Percentiles rank a stretch among this genome's conserved stretches.
phyloP scores from a whole-genome alignment of 2,329 filamentous ascomycete species.

The Penicillium sp. region DNA sequence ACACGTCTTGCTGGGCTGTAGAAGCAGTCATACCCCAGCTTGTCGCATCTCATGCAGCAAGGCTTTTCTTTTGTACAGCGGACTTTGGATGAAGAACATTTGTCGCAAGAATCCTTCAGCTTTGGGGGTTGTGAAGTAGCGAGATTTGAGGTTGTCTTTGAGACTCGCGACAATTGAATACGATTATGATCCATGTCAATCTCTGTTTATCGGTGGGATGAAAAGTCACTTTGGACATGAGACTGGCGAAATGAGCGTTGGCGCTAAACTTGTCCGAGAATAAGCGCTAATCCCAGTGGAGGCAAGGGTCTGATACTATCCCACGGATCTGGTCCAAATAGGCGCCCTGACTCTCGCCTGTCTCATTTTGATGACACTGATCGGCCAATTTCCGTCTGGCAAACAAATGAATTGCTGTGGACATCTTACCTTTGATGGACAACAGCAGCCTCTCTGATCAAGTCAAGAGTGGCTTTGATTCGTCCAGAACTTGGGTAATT shows the following conservation, averaged over 20 bases:
- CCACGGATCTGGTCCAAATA: too few relatives aligned
- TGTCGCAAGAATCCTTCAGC: constrained; percentile 14
- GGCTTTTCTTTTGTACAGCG: constrained; percentile 21
- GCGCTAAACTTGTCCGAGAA: not conserved
- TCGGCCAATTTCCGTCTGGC: not conserved
- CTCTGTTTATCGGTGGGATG: not conserved
- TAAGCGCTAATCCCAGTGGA: not conserved
- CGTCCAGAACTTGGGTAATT: too few relatives aligned
- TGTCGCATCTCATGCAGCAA: constrained; percentile 19
- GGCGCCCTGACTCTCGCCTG: not conserved
- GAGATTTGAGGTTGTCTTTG: not conserved
- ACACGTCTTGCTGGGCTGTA: constrained; percentile 26
- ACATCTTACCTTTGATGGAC: too few relatives aligned
- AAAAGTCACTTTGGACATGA: not conserved
- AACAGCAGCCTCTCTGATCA: too few relatives aligned
- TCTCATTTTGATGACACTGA: not conserved
- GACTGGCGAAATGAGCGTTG: not conserved
- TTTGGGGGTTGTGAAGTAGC: not conserved
- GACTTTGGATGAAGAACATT: constrained; percentile 21
- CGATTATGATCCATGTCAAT: not conserved
- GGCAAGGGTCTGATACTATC: not conserved
- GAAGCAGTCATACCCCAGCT: constrained; percentile 23
- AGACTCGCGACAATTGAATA: not conserved
- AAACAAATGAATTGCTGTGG: not conserved
- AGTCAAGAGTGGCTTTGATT: too few relatives aligned